Evolutionary conservation across 2,329 filamentous ascomycete species (phyloP).

Genomic region (Dothideomycetes sp.): DNA sequence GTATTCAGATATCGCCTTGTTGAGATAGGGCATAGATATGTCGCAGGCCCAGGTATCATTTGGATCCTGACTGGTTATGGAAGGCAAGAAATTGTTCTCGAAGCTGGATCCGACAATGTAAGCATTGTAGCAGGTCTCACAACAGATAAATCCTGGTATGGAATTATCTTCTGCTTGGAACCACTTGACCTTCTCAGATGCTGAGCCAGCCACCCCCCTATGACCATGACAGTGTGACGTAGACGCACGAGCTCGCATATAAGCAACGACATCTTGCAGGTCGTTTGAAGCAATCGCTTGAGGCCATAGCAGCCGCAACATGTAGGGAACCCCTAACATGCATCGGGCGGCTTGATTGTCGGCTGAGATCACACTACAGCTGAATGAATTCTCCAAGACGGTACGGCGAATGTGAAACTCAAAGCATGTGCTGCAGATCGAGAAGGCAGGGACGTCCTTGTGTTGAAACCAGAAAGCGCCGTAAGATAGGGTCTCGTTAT

Average conservation of each 20-base stretch:
- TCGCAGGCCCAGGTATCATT: neutral
- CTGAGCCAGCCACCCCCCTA: too few species aligned
- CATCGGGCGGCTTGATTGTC: neutral
- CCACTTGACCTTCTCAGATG: neutral
- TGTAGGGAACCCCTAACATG: neutral
- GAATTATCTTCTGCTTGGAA: neutral
- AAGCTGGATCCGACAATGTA: neutral
- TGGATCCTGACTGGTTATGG: too few species aligned
- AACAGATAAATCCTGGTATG: neutral
- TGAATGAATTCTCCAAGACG: neutral
- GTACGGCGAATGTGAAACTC: neutral
- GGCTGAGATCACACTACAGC: neutral
- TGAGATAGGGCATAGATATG: neutral
- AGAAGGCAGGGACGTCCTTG: neutral
- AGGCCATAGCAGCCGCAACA: neutral
- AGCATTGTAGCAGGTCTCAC: neutral
- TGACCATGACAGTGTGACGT: too few species aligned
- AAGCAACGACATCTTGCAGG: too few species aligned
- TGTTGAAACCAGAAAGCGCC: conserved; percentile 2
- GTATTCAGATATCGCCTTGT: neutral
- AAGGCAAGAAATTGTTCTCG: neutral
- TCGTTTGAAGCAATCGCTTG: neutral
- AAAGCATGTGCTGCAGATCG: conserved; percentile 1
- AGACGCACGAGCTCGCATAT: too few species aligned
- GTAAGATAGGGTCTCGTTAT: neutral